Evolutionary conservation across 1,284 basidiomycete genomes (phyloP), one percentile per base, ranked within the genome.

Genomic region (Butyriboletus appendiculatus): DNA sequence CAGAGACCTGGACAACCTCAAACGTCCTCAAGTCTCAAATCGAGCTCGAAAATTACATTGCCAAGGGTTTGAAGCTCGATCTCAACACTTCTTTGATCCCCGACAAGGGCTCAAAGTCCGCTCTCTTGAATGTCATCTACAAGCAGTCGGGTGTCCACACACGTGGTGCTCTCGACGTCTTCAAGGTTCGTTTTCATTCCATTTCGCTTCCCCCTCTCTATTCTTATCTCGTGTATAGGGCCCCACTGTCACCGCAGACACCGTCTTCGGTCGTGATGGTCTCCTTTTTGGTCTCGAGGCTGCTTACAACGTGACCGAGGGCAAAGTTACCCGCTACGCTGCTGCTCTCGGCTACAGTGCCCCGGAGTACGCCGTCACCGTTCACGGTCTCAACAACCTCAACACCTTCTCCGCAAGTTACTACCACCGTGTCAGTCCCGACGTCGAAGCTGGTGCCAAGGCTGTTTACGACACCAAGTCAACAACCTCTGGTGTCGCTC

Each of bases 381-480:
- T 98, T 58, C 95, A 98, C 78, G 94, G 90, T 61, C 86, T 98
- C 69, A 90, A 93, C 81, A 98, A 98, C 85, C 77, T 98, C 73
- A 91, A 89, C 70, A 89, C 89, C 69, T 98, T 95, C 82, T 84
- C 90, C 58, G 97, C 96, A 64, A 94, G 90, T 75, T 99, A 98
- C 86, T 99, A 98, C 84, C 97, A 99, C 86, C 92, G 92, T 66
- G 96, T 99, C 71, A 92, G 82, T 75, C 73, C 78, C 65, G 96
- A 98, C 72, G 94, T 98, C 58, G 96, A 99, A 81, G 97, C 95
- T 61, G 96, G 95, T 74, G 96, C 96, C 66, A 96, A 96, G 84
- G 94, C 96, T 52, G 86, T 96, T 73, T 99, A 97, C 77, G 95
- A 98, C 80, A 85, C 90, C 75, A 96, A 97, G 81, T 82, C 89